These are phyloP conservation scores for Rosa chinensis DNA, from an alignment of 306 rosid genomes.

Conservation along the genomic window DNA sequence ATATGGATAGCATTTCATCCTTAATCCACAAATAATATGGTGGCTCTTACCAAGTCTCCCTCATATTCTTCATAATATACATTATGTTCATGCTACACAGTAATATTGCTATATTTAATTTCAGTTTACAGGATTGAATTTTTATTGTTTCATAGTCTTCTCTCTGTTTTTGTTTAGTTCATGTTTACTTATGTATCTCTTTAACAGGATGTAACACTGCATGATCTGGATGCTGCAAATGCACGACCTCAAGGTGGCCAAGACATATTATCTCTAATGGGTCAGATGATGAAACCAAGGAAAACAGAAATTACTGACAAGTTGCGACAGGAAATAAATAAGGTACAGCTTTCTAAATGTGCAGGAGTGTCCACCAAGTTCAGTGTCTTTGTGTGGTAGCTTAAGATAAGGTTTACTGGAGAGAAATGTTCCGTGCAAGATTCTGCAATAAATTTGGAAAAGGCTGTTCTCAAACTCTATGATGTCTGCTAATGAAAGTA, in stretches of 20 bases:
- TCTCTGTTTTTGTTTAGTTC: conserved; percentile 15
- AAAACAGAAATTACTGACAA: conserved; percentile 93
- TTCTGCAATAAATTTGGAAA: background rate
- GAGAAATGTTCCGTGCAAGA: background rate
- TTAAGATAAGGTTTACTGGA: background rate
- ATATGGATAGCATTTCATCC: background rate
- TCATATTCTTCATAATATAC: background rate
- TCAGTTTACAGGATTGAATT: background rate
- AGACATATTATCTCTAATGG: conserved; percentile 92
- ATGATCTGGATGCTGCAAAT: conserved; percentile 84
- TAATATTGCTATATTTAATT: background rate
- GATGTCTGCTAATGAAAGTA: background rate
- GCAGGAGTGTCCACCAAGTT: background rate
- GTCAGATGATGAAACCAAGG: conserved; percentile 99
- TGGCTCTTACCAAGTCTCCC: background rate
- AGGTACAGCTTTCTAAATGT: conserved; percentile 44
- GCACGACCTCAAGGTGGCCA: conserved; percentile 98
- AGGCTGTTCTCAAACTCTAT: background rate
- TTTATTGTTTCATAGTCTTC: background rate
- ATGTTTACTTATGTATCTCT: background rate
- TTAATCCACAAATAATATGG: background rate
- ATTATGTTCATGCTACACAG: no score
- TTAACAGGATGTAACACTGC: conserved; percentile 83
- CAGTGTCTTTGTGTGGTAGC: conserved; percentile 11
- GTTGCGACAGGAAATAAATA: conserved; percentile 81